Percentiles rank a stretch among this genome's conserved stretches.
phyloP scores from a whole-genome alignment of 129 eudicot species.

The Sambucus nigra region DNA sequence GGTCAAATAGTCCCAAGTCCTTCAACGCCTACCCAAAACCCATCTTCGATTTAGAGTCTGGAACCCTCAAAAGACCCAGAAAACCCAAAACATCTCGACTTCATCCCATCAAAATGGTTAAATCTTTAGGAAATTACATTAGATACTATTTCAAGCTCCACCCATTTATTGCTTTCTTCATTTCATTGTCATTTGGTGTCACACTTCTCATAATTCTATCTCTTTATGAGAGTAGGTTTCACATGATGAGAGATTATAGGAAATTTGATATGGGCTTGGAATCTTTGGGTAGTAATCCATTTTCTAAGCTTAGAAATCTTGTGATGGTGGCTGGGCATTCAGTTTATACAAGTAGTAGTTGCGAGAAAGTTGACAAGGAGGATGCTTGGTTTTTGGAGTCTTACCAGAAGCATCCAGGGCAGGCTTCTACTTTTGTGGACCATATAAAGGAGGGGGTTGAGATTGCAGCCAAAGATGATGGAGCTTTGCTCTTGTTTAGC shows the following conservation, averaged over 20 bases:
- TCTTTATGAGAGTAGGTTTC: conserved; percentile 28
- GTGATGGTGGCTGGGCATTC: conserved; percentile 99
- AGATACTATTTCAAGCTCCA: conserved; percentile 57
- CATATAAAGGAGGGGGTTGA: conserved; percentile 83
- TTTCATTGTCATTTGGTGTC: conserved; percentile 47
- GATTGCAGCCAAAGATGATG: conserved; percentile 60
- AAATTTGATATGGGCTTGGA: conserved; percentile 17
- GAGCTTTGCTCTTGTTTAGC: conserved; percentile 81
- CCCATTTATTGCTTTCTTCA: conserved; percentile 46
- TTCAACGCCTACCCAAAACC: conserved; percentile 78
- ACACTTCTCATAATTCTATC: conserved; percentile 33
- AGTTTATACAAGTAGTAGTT: conserved; percentile 81
- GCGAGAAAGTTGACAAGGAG: conserved; percentile 84
- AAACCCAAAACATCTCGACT: conserved; percentile 31
- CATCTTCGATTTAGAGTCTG: conserved; percentile 84
- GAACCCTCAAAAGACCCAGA: conserved; percentile 43
- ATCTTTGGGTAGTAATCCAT: conserved; percentile 39
- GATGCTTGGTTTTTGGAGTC: conserved; percentile 89
- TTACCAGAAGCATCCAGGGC: conserved; percentile 95
- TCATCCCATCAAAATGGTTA: conserved; percentile 49
- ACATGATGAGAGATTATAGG: conserved; percentile 24
- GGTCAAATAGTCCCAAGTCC: conserved; percentile 62
- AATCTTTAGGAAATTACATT: conserved; percentile 42
- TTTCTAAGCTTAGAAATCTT: conserved; percentile 61
- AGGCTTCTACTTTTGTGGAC: conserved; percentile 79